Evolutionary conservation across 768 basidiomycete genomes (phyloP).

Genomic region (Leccinum barrowsii): DNA sequence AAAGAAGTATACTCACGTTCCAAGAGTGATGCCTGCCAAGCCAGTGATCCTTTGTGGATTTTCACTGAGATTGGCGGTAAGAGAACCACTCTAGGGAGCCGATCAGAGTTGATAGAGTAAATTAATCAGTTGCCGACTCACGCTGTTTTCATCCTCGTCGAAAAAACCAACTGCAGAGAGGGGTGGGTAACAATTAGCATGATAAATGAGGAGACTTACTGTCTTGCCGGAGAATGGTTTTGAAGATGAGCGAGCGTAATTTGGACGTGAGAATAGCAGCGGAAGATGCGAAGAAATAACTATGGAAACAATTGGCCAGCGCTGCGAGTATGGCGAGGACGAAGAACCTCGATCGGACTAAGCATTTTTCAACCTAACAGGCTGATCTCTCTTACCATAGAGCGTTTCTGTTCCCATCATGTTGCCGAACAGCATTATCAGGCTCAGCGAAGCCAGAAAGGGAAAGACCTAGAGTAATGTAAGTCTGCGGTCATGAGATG

Average conservation of each 20-base stretch:
- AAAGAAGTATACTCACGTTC: conserved; percentile 46
- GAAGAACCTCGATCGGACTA: conserved; percentile 55
- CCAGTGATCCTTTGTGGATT: conserved; percentile 89
- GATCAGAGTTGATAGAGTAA: not conserved
- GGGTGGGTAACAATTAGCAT: not conserved
- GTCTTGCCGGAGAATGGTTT: conserved; percentile 83
- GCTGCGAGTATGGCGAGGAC: conserved; percentile 71
- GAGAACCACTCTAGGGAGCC: conserved; percentile 64
- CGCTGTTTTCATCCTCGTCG: conserved; percentile 80
- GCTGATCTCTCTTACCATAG: conserved; percentile 44
- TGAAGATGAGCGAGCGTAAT: conserved; percentile 71
- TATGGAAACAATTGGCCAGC: conserved; percentile 59
- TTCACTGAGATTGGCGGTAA: conserved; percentile 78
- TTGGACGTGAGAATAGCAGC: conserved; percentile 69
- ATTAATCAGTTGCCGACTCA: conserved; percentile 29
- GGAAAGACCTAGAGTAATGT: conserved; percentile 42
- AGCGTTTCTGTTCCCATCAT: conserved; percentile 68
- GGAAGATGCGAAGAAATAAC: conserved; percentile 62
- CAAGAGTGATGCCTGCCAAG: conserved; percentile 82
- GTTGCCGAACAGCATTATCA: conserved; percentile 40
- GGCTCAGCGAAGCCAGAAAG: conserved; percentile 52
- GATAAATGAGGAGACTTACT: conserved; percentile 39
- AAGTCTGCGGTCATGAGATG: not conserved
- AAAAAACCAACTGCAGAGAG: conserved; percentile 68
- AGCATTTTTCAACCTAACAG: conserved; percentile 6